Evolutionary conservation across 2,329 filamentous ascomycete genomes (phyloP), one percentile per base, ranked within the genome.

Genomic region (Fusarium aywerte): DNA sequence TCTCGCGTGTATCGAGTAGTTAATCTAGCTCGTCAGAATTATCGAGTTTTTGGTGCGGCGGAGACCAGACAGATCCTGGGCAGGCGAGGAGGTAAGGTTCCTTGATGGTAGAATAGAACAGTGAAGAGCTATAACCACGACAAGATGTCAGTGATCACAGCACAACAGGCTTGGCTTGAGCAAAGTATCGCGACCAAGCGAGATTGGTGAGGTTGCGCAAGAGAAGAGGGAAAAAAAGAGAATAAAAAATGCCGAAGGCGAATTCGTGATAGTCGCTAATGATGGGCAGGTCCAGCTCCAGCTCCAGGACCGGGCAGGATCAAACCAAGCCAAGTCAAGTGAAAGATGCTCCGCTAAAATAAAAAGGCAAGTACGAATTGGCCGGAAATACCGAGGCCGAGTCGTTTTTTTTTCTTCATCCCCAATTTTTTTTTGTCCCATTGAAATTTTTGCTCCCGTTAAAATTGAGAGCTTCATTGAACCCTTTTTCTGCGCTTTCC

Each of bases 211-310:
- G 23, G 55, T 47, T 56, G 63, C 45, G 42, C 23, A 56, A 38
- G 45, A 38, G 20, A 18, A 48, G 21, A 13, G 5, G 31, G 13
- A 44, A 57, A 50, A 54, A 43, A 47, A 62, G 40, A 40, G 39
- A 62, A 54, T 38, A 56, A 62, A 68, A 68, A 68, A 66, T 68
- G 56, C 61, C 42, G 54, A 68, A 55, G 65, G 65, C 65, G 53
- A 68, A 68, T 68, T 51, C 56, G 62, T 58, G 61, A 68, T 68
- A 33, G 56, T 32, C 25, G 11, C 25, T 38, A 50, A 29, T 23
- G 50, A 56, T 51, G 62, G 62, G 45, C 38, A 60, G 38, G 27
- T 45, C 62, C 60, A 36, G 32, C 29, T 35, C 29, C 49, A 35
- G 31, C 55, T 25, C 39, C 25, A 31, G 27, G 11, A 21, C 21